These are phyloP conservation scores for Naumovozyma baii DNA, from an alignment of 805 yeast genomes.

Conservation along the genomic window DNA sequence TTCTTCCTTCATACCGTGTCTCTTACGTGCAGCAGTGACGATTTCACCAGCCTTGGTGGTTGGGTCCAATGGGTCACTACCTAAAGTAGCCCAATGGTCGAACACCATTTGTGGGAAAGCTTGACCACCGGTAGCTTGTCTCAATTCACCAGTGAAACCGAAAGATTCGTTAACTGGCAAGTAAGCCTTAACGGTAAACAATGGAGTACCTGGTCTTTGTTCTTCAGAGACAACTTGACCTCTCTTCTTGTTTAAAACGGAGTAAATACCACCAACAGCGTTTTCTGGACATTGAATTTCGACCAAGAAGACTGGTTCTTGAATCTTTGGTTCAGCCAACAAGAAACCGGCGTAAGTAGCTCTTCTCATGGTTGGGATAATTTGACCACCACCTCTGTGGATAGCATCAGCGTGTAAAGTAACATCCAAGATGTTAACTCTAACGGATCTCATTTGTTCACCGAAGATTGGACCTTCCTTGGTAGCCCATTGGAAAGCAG, in stretches of 20 bases:
- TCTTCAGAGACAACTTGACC: slow-evolving; percentile 99
- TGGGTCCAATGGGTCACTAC: slow-evolving; percentile 90
- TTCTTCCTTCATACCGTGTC: slow-evolving; percentile 92
- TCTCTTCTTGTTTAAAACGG: slow-evolving; percentile 98
- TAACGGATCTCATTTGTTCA: slow-evolving; percentile 91
- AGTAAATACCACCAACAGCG: slow-evolving; percentile 99
- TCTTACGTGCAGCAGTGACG: slow-evolving; percentile 68
- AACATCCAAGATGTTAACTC: slow-evolving; percentile 97
- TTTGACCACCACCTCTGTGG: slow-evolving; percentile 99
- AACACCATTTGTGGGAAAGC: slow-evolving; percentile 99
- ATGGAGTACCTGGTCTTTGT: slow-evolving; percentile 99
- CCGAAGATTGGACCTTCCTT: slow-evolving; percentile 98
- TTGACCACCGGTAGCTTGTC: slow-evolving; percentile 99
- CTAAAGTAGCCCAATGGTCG: slow-evolving; percentile 93
- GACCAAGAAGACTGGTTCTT: slow-evolving; percentile 98
- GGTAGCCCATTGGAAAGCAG: slow-evolving; percentile 99
- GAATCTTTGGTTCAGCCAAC: slow-evolving; percentile 97
- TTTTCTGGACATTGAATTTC: slow-evolving; percentile 99
- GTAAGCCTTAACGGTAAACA: slow-evolving; percentile 99
- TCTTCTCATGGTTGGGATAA: slow-evolving; percentile 99
- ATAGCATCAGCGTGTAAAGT: slow-evolving; percentile 99
- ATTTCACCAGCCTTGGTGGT: slow-evolving; percentile 59
- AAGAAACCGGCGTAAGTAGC: slow-evolving; percentile 96
- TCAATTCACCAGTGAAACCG: slow-evolving; percentile 99
- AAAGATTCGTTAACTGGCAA: slow-evolving; percentile 99